These are phyloP conservation scores for Rhizophora apiculata DNA, from an alignment of 345 rosid species.

Conservation along the genomic window DNA sequence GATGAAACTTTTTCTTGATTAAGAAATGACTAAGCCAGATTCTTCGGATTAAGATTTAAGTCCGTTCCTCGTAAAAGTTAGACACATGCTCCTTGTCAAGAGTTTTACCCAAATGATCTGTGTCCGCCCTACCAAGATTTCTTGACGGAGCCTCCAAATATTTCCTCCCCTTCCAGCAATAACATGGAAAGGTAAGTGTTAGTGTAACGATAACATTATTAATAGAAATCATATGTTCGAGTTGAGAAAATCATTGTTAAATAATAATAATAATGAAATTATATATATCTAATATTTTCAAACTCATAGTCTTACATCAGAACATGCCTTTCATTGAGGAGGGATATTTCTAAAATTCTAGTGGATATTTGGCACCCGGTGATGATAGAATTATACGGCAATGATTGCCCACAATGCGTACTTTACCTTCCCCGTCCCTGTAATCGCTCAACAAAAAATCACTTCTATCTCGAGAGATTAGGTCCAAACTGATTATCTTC, in stretches of 20 bases:
- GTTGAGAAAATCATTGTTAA: not conserved
- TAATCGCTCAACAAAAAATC: slow-evolving; percentile 30
- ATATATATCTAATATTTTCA: no score
- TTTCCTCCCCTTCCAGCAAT: slow-evolving; percentile 6
- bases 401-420: slow-evolving; percentile 26
- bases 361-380: slow-evolving; percentile 38
- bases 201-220: no score
- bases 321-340: slow-evolving; percentile 12
- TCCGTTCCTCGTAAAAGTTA: slow-evolving; percentile 17
- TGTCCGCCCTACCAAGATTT: slow-evolving; percentile 1
- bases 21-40: slow-evolving; percentile 6
- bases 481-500: slow-evolving; percentile 11
- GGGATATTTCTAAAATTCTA: slow-evolving; percentile 15
- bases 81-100: slow-evolving; percentile 9
- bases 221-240: no score
- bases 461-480: slow-evolving; percentile 21
- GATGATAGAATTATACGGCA: slow-evolving; percentile 26
- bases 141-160: not conserved
- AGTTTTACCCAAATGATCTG: not conserved
- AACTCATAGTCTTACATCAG: no score
- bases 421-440: slow-evolving; percentile 25
- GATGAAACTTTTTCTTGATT: slow-evolving; percentile 10
- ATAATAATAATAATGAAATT: no score
- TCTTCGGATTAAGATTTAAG: slow-evolving; percentile 7
- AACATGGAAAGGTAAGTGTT: no score